These are phyloP conservation scores for Bauhinia variegata DNA, from an alignment of 306 rosid genomes.

Conservation along the genomic window DNA sequence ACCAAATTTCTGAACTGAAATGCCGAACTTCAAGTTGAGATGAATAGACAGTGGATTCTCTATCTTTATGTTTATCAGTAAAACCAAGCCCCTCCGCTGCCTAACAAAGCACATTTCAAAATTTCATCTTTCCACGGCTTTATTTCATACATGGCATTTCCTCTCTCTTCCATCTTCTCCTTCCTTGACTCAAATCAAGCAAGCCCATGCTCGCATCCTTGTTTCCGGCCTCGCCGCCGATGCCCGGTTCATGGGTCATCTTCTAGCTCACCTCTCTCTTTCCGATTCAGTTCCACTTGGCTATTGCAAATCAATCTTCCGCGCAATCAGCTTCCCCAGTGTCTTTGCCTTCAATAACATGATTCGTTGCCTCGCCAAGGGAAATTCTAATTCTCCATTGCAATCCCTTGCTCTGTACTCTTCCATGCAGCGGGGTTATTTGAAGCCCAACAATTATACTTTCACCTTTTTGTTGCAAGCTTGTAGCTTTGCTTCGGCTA, in stretches of 20 bases:
- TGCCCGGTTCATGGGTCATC: constrained; percentile 46
- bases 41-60: not conserved
- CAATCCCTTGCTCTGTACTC: constrained; percentile 51
- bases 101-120: constrained; percentile 23
- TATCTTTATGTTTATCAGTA: constrained; percentile 41
- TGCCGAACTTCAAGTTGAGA: too few species aligned
- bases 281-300: constrained; percentile 35
- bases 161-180: constrained; percentile 45
- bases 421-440: constrained; percentile 39
- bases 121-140: constrained; percentile 17
- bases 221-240: constrained; percentile 47
- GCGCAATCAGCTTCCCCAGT: constrained; percentile 40
- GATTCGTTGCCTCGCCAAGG: constrained; percentile 66
- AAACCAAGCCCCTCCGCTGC: constrained; percentile 38
- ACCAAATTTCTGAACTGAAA: not conserved
- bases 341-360: constrained; percentile 68
- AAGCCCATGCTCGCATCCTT: constrained; percentile 59
- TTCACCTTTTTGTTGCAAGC: constrained; percentile 73
- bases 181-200: constrained; percentile 56
- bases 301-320: constrained; percentile 53
- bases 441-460: constrained; percentile 66
- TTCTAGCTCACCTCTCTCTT: constrained; percentile 57
- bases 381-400: constrained; percentile 39
- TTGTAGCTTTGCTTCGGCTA: constrained; percentile 48
- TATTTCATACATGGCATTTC: constrained; percentile 1